Base-by-base conservation (phyloP, 768 basidiomycete genomes). In the Leccinum subgranulosum region DNA sequence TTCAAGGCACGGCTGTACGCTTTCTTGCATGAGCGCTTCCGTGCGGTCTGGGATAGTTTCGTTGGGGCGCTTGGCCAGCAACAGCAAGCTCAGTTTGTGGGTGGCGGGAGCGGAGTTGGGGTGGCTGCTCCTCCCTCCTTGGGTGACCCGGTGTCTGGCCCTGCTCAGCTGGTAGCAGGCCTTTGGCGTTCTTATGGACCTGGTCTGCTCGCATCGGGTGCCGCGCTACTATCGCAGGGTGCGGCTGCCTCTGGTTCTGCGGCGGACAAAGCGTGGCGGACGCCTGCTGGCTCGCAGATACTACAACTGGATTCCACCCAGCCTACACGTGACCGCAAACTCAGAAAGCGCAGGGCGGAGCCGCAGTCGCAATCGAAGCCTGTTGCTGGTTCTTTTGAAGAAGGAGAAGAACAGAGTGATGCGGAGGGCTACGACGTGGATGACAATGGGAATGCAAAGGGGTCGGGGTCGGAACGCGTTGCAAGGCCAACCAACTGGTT, bases 181-280 rank as follows among this genome's bases (percentile, higher is more conserved):
- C 75, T 94, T 15, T 93, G 91, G 91, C 77, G 78, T n/a, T 81
- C 84, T 2, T 93, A 90, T 60, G 92, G 90, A 1, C 91, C 92
- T 0, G 68, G 79, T 3, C 78, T 92, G 45, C 64, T 92, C 12
- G 88, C 87, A 3, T 80, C 83, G 1, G 87, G 90, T 19, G 79
- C 87, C 0, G 81, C 83, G 3, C 68, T 91, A 4, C 70, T 92
- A 14, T 77, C 77, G 17, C 83, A 85, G 58, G 75, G 81, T 21
- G 74, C 81, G 12, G 73, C 75, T 0, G 73, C 76, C 17, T 73
- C 82, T 1, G 65, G 73, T 33, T 58, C 75, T 25, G 58, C 70
- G 23, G 21, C 63, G 17, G 66, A 68, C 4, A 61, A 57, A 34
- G 64, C 70, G 28, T 68, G 69, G 69, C 70, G 63, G 56, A 67